These are phyloP conservation scores for Septoria petroselini DNA, from an alignment of 2,329 filamentous ascomycete species.

Conservation along the genomic window DNA sequence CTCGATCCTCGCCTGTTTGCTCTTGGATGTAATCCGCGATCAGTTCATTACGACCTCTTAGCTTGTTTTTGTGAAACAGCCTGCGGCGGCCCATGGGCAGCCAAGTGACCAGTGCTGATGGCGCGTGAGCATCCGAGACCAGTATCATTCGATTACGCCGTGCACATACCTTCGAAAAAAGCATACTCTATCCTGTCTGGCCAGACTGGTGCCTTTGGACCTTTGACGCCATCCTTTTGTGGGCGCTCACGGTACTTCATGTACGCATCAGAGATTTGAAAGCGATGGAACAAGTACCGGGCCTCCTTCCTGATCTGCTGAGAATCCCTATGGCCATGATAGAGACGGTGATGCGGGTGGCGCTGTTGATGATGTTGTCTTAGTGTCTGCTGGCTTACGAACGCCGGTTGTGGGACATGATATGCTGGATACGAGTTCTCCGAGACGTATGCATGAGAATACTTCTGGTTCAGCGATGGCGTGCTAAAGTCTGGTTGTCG, in stretches of 20 bases:
- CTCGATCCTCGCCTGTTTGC: conserved; percentile 52
- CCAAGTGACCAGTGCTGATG: conserved; percentile 50
- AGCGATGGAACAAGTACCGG: conserved; percentile 31
- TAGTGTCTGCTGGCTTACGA: conserved; percentile 19
- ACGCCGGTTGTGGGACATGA: conserved; percentile 10
- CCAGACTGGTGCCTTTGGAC: conserved; percentile 41
- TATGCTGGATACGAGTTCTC: conserved; percentile 29
- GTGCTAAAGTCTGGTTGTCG: conserved; percentile 38
- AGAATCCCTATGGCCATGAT: conserved; percentile 14
- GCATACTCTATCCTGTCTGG: conserved; percentile 48
- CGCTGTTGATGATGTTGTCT: conserved; percentile 19
- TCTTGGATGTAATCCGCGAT: conserved; percentile 58
- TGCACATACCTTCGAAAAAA: conserved; percentile 48
- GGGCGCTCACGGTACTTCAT: conserved; percentile 48
- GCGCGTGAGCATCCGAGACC: conserved; percentile 20
- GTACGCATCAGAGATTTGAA: conserved; percentile 42
- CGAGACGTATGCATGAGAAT: conserved; percentile 30
- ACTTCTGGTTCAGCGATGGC: conserved; percentile 34
- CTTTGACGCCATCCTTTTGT: conserved; percentile 35
- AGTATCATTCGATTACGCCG: too few relatives aligned
- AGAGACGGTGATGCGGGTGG: conserved; percentile 12
- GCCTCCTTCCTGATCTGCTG: conserved; percentile 26
- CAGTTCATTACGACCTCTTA: conserved; percentile 59
- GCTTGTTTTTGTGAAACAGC: conserved; percentile 46
- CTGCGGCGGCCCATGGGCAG: conserved; percentile 60